Conservation (phyloP, 345 rosid species). For the Cardiospermum halicacabum region DNA sequence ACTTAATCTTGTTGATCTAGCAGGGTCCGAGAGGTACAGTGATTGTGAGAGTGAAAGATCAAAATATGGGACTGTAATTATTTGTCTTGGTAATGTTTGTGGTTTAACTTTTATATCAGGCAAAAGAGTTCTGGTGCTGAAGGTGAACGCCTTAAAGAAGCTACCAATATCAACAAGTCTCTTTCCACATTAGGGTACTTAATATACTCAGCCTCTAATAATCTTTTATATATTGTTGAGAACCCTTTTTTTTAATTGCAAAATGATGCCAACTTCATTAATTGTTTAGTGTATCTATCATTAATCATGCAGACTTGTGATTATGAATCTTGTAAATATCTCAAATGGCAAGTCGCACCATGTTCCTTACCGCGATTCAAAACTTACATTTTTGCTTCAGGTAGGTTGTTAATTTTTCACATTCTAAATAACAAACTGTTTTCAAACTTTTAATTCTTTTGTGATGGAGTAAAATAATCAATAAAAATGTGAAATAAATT, state of each 20-base stretch:
- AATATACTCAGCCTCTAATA: slow-evolving; percentile 8
- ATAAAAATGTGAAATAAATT: neutral
- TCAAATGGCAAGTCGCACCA: slow-evolving; percentile 96
- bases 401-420: slow-evolving; percentile 25
- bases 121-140: slow-evolving; percentile 99
- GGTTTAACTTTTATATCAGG: slow-evolving; percentile 33
- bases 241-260: neutral
- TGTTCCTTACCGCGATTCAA: slow-evolving; percentile 97
- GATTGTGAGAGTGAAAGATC: neutral
- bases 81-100: neutral
- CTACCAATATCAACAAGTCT: slow-evolving; percentile 95
- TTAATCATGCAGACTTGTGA: slow-evolving; percentile 70
- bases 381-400: slow-evolving; percentile 98
- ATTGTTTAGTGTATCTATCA: slow-evolving; percentile 3
- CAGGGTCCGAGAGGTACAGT: slow-evolving; percentile 94
- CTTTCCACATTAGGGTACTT: slow-evolving; percentile 97
- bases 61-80: neutral
- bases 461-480: too few species aligned
- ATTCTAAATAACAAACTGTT: neutral
- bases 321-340: slow-evolving; percentile 92
- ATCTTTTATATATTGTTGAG: neutral
- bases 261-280: neutral
- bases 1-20: slow-evolving; percentile 96
- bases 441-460: neutral
- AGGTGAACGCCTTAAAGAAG: slow-evolving; percentile 99